A percentile compares a stretch with the other conserved stretches of the same genome.
These are phyloP conservation scores for Phytophthora brassicae DNA, from an alignment of 352 stramenopile species.

Conservation along the genomic window DNA sequence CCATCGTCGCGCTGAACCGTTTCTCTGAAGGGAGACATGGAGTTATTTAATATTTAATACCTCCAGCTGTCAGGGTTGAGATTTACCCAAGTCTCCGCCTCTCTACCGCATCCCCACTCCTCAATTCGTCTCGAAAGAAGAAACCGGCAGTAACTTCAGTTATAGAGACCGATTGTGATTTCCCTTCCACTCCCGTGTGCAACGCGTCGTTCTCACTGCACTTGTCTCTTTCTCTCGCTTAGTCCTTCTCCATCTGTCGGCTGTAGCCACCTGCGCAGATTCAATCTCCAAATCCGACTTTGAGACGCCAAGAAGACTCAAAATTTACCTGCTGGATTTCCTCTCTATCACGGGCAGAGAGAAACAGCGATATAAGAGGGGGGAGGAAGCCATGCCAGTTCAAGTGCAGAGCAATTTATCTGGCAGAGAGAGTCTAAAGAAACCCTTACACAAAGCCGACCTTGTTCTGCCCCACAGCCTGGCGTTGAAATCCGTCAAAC, in stretches of 20 bases:
- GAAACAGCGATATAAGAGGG: slow-evolving; percentile 5
- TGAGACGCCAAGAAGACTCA: background rate
- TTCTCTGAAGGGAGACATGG: slow-evolving; percentile 30
- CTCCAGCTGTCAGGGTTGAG: slow-evolving; percentile 22
- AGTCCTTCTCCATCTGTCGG: slow-evolving; percentile 24
- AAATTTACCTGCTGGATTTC: slow-evolving; percentile 21
- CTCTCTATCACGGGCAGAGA: slow-evolving; percentile 26
- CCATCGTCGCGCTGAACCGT: slow-evolving; percentile 1
- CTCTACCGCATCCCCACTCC: slow-evolving; percentile 31
- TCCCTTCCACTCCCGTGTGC: slow-evolving; percentile 16
- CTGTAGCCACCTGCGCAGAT: slow-evolving; percentile 4
- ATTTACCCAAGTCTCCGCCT: slow-evolving; percentile 21
- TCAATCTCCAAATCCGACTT: slow-evolving; percentile 9
- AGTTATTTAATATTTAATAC: background rate
- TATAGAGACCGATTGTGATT: slow-evolving; percentile 35
- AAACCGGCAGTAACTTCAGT: slow-evolving; percentile 27
- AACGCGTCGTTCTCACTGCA: slow-evolving; percentile 23
- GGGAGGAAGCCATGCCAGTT: slow-evolving; percentile 23
- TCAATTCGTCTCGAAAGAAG: slow-evolving; percentile 22
- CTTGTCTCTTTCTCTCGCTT: slow-evolving; percentile 5
- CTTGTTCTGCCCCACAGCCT: slow-evolving; percentile 27
- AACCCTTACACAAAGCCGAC: slow-evolving; percentile 23
- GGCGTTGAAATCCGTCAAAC: slow-evolving; percentile 27
- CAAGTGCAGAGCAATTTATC: slow-evolving; percentile 30
- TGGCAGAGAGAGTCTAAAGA: slow-evolving; percentile 33